A percentile compares a stretch with the other conserved stretches of the same genome.
Conservation (phyloP, 495 filamentous ascomycete genomes). For the Aspergillus mulundensis region DNA sequence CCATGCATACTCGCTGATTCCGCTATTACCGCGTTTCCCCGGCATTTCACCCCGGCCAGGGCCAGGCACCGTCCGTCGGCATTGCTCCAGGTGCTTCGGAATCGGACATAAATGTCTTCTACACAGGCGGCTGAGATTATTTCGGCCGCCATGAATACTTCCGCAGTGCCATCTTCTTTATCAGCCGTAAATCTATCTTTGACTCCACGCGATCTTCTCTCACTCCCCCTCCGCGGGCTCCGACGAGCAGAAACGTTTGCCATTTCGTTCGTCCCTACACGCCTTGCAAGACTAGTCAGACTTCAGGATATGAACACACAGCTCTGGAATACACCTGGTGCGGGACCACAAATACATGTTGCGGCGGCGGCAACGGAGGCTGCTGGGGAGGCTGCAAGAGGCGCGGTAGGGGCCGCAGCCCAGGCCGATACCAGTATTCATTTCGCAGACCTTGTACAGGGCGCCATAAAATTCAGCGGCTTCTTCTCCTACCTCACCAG, state of each 20-base stretch:
- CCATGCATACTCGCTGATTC: not conserved
- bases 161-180: slow-evolving; percentile 6
- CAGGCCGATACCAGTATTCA: slow-evolving; percentile 28
- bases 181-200: slow-evolving; percentile 28
- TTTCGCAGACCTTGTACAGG: slow-evolving; percentile 34
- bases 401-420: slow-evolving; percentile 26
- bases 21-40: not conserved
- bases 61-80: not conserved
- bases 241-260: slow-evolving; percentile 36
- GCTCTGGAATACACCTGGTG: slow-evolving; percentile 26
- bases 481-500: slow-evolving; percentile 90
- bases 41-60: not conserved
- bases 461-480: slow-evolving; percentile 65
- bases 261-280: slow-evolving; percentile 34
- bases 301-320: slow-evolving; percentile 23
- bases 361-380: slow-evolving; percentile 27
- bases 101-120: slow-evolving; percentile 13
- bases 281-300: slow-evolving; percentile 30
- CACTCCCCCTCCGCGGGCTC: slow-evolving; percentile 35
- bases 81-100: not conserved
- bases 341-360: slow-evolving; percentile 23
- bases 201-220: slow-evolving; percentile 31
- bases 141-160: slow-evolving; percentile 7
- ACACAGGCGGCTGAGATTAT: slow-evolving; percentile 5
- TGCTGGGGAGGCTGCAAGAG: slow-evolving; percentile 27